Percentiles rank a stretch among this genome's conserved stretches.
Conservation (phyloP, 2,329 filamentous ascomycete species). For the Cladosporium austrohemisphaericum region DNA sequence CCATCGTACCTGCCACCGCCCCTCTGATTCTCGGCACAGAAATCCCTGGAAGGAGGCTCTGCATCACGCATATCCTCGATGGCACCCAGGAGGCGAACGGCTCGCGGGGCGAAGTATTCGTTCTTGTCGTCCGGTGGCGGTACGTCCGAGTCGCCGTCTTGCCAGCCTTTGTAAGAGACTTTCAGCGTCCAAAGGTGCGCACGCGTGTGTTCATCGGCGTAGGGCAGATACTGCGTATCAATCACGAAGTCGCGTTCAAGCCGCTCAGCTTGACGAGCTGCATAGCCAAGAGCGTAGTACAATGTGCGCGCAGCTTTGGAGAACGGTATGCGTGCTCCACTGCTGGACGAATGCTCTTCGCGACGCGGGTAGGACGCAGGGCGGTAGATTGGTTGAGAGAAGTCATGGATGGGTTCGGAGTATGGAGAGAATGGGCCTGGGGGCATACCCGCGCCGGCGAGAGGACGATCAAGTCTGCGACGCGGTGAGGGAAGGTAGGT, state of each 20-base stretch:
- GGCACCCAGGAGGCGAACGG: not conserved
- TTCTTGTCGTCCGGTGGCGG: not conserved
- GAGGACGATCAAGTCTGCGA: not conserved
- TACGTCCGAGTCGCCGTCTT: not conserved
- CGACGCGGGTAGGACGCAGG: no score
- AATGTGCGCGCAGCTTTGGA: conserved; percentile 14
- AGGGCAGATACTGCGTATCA: conserved; percentile 5
- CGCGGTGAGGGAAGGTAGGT: not conserved
- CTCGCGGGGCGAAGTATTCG: not conserved
- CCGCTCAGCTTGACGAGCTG: conserved; percentile 1
- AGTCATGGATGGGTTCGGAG: not conserved
- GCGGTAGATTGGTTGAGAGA: not conserved
- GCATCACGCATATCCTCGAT: not conserved
- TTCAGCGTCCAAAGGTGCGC: conserved; percentile 13
- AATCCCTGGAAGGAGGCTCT: not conserved
- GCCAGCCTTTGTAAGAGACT: not conserved
- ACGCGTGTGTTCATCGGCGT: not conserved
- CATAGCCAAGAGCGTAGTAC: conserved; percentile 9
- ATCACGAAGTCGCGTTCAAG: conserved; percentile 14
- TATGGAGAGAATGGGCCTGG: not conserved
- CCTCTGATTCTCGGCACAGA: not conserved
- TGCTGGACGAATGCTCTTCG: no score
- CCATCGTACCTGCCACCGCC: not conserved
- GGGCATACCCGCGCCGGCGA: not conserved
- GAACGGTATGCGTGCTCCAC: conserved; percentile 8